Conservation (phyloP, 495 filamentous ascomycete genomes). For the Pseudoneurospora amorphoporcata region DNA sequence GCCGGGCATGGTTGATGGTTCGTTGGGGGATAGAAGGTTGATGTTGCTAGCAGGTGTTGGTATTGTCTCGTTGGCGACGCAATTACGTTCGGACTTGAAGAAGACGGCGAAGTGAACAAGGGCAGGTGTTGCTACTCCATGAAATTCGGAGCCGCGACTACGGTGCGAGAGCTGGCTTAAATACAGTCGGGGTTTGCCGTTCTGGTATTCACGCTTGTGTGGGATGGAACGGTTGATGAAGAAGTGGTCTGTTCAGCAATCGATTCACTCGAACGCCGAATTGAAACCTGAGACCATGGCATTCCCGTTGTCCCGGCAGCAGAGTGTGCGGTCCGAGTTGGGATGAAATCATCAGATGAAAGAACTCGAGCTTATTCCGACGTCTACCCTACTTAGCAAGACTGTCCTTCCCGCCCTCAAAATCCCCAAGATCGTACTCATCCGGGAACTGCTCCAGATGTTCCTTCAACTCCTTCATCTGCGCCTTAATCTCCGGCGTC, state of each 20-base stretch:
- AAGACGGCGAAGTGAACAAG: not conserved
- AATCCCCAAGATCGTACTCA: conserved; percentile 79
- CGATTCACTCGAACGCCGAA: not conserved
- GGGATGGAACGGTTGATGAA: not conserved
- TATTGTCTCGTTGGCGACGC: not conserved
- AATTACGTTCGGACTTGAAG: not conserved
- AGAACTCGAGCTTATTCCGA: not conserved
- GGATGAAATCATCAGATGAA: not conserved
- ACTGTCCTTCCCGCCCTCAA: conserved; percentile 65
- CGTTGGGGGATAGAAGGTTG: not conserved
- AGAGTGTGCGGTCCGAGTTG: not conserved
- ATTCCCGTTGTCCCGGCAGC: not conserved
- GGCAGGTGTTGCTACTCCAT: not conserved
- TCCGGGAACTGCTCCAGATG: conserved; percentile 79
- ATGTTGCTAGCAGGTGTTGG: not conserved
- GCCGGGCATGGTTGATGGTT: not conserved
- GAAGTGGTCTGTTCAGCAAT: not conserved
- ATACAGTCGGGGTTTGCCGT: not conserved
- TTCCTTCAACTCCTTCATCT: conserved; percentile 67
- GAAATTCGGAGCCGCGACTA: not conserved
- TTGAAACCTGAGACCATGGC: not conserved
- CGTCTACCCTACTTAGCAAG: conserved; percentile 18
- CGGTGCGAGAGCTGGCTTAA: not conserved
- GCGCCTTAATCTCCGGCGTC: conserved; percentile 68
- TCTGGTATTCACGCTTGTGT: not conserved